Base-by-base conservation (phyloP, 2,329 filamentous ascomycete genomes). In the Fusarium anguioides region DNA sequence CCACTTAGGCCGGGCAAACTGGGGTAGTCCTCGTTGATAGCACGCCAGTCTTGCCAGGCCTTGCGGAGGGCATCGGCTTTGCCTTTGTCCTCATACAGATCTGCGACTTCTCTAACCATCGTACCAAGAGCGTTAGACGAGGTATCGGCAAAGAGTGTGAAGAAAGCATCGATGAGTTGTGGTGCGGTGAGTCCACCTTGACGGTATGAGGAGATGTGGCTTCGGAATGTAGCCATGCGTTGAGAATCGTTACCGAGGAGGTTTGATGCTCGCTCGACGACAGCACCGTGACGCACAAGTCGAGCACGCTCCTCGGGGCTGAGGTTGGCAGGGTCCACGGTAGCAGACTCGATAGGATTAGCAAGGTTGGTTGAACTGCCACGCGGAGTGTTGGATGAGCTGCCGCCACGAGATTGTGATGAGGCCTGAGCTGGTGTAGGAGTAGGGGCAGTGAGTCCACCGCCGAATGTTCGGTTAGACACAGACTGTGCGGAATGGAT, bases 11-110 rank as follows among this genome's bases (percentile, higher is more conserved):
- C 91, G 2, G 95, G 94, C 1, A 98, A 82, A 3, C 92, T 93
- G 1, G 95, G 95, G 71, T 97, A 98, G 76, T 97, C 94, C 78
- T 97, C 94, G 69, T 97, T 96, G 79, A 97, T 96, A 35, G 94
- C 94, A 44, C 93, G 92, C 93, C 95, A 97, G 78, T 97, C 92
- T 71, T 93, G 93, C 94, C 95, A 97, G 2, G 94, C 93, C 72
- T 91, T 91, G 24, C 94, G 86, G 5, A 99, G 81, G 1, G 82
- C 84, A 50, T 91, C 89, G 2, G 88, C 88, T 75, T 97, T 97
- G 18, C 78, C 76, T 47, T 90, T 85, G 70, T 96, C 91, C 71
- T 99, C 95, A 72, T 96, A 98, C 12, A 99, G 88, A 50, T 98
- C 95, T 7, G 95, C 92, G 5, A 97, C 86, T 75, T 99, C 96